Evolutionary conservation across 2,329 filamentous ascomycete species (phyloP), one percentile per base, ranked within the genome.

Genomic region (Talaromyces sp.): DNA sequence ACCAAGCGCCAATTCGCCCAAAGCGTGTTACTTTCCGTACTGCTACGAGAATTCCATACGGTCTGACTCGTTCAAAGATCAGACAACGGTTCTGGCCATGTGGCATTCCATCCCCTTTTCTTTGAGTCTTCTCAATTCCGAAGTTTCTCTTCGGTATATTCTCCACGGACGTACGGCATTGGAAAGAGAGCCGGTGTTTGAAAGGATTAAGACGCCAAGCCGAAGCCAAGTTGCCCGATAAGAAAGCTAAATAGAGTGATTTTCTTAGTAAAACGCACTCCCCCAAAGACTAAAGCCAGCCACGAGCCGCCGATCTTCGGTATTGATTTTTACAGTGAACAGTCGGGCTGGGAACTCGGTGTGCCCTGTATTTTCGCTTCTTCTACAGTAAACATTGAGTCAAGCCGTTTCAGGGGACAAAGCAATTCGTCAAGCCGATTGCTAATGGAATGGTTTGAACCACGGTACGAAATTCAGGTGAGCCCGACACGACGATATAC

Each of bases 181-280:
- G 11, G 33, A 24, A 39, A 35, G 58, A 22, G 48, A 27, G 41
- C 22, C 33, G 33, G 13, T 22, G 11, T 14, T 31, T 37, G n/a
- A 56, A 56, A 56, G 52, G 14, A 39, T 24, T 3, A 56, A 39
- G 57, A 35, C 43, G 57, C 57, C 43, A 60, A 37, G 41, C 13
- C 58, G 43, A 60, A 48, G 58, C 58, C 58, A 60, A 45, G 27
- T 56, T 56, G 52, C 19, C n/a, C n/a, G 52, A 39, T 14, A 39
- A 39, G 19, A 56, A 37, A 56, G 48, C 22, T 52, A 52, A 52
- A 10, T 33, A 31, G 27, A 11, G 2, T 33, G 7, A n/a, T 16
- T 52, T 33, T 24, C 48, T 52, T 52, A 52, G 48, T 33, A 31
- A 31, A 33, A n/a, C 22, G 9, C 14, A n/a, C n/a, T 3, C 8